Evolutionary conservation across 345 rosid species (phyloP).

Genomic region (Rubroshorea leprosula): DNA sequence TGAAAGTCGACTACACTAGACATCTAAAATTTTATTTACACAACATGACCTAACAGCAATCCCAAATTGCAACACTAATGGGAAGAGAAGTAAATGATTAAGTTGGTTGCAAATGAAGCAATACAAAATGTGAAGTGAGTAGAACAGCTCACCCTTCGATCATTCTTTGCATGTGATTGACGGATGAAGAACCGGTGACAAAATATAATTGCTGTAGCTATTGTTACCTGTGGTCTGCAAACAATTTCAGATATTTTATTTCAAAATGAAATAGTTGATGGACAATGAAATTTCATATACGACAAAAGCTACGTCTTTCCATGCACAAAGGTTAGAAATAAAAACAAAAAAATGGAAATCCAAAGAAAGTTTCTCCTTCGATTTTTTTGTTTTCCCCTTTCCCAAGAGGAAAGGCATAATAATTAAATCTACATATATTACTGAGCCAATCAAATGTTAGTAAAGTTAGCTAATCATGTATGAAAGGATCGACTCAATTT

Average conservation of each 20-base stretch:
- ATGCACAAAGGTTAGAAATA: background rate
- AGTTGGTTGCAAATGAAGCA: background rate
- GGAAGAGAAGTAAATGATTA: background rate
- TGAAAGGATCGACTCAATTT: background rate
- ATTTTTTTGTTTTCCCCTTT: too few species aligned
- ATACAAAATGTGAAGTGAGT: background rate
- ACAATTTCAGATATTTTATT: conserved; percentile 8
- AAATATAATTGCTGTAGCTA: conserved; percentile 96
- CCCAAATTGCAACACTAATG: background rate
- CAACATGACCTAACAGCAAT: background rate
- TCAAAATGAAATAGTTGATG: background rate
- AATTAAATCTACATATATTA: background rate
- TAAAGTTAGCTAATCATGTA: background rate
- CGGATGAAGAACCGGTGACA: conserved; percentile 95
- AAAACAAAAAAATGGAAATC: too few species aligned
- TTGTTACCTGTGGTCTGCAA: conserved; percentile 96
- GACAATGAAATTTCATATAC: background rate
- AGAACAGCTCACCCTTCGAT: conserved; percentile 52
- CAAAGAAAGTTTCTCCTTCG: too few species aligned
- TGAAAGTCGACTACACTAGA: background rate
- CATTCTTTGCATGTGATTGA: conserved; percentile 86
- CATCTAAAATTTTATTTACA: background rate
- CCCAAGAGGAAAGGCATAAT: background rate
- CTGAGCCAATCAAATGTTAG: background rate
- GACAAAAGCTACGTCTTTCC: background rate